Conservation (phyloP, 177 flowering plant genomes). For the Vitis hybrid region DNA sequence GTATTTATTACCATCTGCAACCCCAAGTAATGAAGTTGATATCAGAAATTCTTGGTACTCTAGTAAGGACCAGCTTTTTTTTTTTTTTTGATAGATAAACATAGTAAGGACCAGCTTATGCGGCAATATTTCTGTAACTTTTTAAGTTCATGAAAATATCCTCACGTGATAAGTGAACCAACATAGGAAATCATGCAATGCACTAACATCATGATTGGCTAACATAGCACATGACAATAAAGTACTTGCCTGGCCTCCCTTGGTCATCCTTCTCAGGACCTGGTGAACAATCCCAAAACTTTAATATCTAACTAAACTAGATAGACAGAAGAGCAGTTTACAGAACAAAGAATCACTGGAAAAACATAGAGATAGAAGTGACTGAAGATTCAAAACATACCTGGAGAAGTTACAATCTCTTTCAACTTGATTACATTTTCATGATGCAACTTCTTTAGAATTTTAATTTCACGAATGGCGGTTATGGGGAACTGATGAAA, state of each 20-base stretch:
- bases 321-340: background rate
- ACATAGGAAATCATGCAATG: background rate
- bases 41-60: no score
- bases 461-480: conserved; percentile 95
- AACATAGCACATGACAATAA: no score
- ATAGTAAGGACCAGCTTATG: no score
- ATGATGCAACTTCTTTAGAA: conserved; percentile 92
- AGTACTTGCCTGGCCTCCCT: conserved; percentile 61
- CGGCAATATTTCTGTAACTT: no score
- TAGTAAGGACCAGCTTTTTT: no score
- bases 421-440: conserved; percentile 90
- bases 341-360: no score
- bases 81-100: no score
- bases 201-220: background rate
- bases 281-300: conserved; percentile 14
- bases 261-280: conserved; percentile 89
- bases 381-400: conserved; percentile 27
- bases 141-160: no score
- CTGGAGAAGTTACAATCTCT: conserved; percentile 97
- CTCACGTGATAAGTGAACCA: no score
- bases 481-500: conserved; percentile 82
- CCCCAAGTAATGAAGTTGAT: background rate
- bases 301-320: background rate
- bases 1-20: conserved; percentile 75
- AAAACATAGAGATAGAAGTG: no score